Conservation (phyloP, 192 early-diverging fungal species). For the Entomortierella lignicola region DNA sequence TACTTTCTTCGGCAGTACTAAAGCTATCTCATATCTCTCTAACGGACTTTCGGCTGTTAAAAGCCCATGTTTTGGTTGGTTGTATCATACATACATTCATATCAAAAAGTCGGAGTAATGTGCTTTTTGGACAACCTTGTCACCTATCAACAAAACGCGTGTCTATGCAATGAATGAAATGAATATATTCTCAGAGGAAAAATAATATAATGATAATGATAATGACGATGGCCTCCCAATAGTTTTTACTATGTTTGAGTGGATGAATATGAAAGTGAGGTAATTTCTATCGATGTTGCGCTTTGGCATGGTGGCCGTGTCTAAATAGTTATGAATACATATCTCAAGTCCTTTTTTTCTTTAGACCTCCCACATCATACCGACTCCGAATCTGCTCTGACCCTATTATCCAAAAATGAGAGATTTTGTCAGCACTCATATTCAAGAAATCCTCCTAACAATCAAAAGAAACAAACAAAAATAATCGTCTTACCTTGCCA, state of each 20-base stretch:
- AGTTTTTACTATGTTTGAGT: not conserved
- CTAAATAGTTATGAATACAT: not conserved
- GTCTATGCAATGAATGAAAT: not conserved
- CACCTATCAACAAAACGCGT: too few species aligned
- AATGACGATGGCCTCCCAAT: not conserved
- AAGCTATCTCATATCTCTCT: too few species aligned
- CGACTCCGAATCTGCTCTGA: conserved; percentile 86
- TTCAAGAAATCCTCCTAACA: conserved; percentile 27
- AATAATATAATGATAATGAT: too few species aligned
- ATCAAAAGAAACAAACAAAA: not conserved
- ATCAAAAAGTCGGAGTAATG: too few species aligned
- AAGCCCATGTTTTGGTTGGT: too few species aligned
- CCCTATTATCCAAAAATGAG: conserved; percentile 46
- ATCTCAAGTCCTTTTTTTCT: not conserved
- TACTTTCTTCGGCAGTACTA: too few species aligned
- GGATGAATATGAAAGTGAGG: not conserved
- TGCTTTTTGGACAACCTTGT: not conserved
- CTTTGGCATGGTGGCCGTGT: not conserved
- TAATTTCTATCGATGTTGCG: not conserved
- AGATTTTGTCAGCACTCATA: conserved; percentile 3
- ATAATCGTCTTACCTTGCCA: conserved; percentile 70
- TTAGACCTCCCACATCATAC: conserved; percentile 89
- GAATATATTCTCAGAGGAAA: conserved; percentile 4
- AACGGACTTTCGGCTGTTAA: too few species aligned
- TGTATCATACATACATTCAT: too few species aligned